phyloP scores from a whole-genome alignment of 164 flowering plant species.

The Piper longum region DNA sequence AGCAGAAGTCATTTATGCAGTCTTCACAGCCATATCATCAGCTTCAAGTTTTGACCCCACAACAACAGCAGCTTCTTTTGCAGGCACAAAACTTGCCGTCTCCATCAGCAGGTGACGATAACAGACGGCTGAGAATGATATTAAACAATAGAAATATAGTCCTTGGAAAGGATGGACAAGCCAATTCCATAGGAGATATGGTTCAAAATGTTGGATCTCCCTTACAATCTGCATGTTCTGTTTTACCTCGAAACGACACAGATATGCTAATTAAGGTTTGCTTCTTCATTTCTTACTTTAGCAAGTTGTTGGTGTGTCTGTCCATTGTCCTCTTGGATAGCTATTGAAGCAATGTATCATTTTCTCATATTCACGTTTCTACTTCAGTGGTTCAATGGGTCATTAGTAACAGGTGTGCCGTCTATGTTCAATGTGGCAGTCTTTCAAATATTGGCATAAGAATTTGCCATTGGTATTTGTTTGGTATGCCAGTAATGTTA shows the following conservation, averaged over 20 bases:
- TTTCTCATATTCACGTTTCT: too few species aligned
- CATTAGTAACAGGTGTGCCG: too few species aligned
- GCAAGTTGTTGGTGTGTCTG: not conserved
- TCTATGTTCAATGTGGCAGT: too few species aligned
- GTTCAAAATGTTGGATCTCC: conserved; percentile 71
- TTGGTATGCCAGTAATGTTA: too few species aligned
- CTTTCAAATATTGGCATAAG: too few species aligned
- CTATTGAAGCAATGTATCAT: too few species aligned
- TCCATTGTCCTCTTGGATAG: not conserved
- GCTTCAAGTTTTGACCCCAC: conserved; percentile 73
- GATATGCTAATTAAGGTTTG: conserved; percentile 77
- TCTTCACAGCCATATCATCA: conserved; percentile 85
- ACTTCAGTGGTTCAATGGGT: too few species aligned
- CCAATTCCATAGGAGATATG: conserved; percentile 73
- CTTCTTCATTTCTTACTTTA: not conserved
- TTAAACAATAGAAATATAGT: conserved; percentile 42
- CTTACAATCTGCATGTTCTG: conserved; percentile 36
- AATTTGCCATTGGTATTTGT: too few species aligned
- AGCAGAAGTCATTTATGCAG: conserved; percentile 77
- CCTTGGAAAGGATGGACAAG: conserved; percentile 62
- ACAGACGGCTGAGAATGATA: conserved; percentile 74
- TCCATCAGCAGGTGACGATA: conserved; percentile 71
- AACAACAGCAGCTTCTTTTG: conserved; percentile 74
- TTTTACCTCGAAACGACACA: conserved; percentile 59
- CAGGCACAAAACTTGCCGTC: conserved; percentile 76